A percentile compares a stretch with the other conserved stretches of the same genome.
phyloP scores from a whole-genome alignment of 768 basidiomycete genomes.

The Amanita pallidorosea region DNA sequence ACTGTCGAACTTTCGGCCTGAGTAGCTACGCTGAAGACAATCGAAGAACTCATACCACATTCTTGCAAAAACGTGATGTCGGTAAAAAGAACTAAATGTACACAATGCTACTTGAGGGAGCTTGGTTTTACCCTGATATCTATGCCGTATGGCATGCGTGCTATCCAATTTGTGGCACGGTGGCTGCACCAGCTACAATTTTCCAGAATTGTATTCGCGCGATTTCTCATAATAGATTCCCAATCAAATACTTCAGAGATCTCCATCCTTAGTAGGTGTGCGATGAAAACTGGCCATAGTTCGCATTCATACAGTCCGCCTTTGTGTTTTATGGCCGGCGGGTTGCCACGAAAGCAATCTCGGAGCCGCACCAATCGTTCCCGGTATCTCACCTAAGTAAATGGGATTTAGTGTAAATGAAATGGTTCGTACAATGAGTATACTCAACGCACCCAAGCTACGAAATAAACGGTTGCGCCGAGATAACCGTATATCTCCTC shows the following conservation, averaged over 20 bases:
- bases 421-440: no score
- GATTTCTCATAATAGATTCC: not conserved
- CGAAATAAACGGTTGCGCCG: not conserved
- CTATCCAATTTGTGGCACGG: not conserved
- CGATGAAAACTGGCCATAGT: not conserved
- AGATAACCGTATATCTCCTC: not conserved
- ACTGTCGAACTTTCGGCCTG: no score
- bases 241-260: not conserved
- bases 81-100: not conserved
- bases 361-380: not conserved
- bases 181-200: not conserved
- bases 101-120: not conserved
- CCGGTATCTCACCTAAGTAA: not conserved
- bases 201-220: not conserved
- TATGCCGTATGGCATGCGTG: not conserved
- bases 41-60: no score
- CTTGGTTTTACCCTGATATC: not conserved
- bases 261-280: not conserved
- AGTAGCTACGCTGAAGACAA: no score
- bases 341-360: not conserved
- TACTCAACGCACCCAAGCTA: not conserved
- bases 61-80: not conserved
- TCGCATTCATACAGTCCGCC: not conserved
- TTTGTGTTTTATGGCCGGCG: not conserved
- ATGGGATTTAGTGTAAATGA: no score